A percentile compares a stretch with the other conserved stretches of the same genome.
These are phyloP conservation scores for Cucurbita pepo DNA, from an alignment of 306 rosid species.

Conservation along the genomic window DNA sequence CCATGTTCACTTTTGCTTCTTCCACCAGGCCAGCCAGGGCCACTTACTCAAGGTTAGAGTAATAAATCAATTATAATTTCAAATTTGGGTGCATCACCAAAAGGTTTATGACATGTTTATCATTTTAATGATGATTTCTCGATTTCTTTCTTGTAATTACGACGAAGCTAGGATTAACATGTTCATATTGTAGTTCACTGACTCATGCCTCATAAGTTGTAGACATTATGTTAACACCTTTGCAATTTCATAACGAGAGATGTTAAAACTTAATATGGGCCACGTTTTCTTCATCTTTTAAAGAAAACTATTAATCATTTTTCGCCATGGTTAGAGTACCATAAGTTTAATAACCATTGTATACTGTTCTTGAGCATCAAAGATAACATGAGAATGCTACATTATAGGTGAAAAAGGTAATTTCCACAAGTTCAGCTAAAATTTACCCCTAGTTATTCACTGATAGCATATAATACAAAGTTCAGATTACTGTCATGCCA, in stretches of 20 bases:
- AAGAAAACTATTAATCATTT: too few relatives aligned
- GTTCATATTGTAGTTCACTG: slow-evolving; percentile 74
- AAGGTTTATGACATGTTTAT: not conserved
- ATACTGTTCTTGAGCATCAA: not conserved
- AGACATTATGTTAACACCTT: slow-evolving; percentile 83
- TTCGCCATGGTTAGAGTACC: too few relatives aligned
- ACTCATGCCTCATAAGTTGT: slow-evolving; percentile 90
- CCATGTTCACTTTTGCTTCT: slow-evolving; percentile 49
- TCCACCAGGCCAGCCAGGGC: slow-evolving; percentile 73
- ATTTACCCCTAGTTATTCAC: not conserved
- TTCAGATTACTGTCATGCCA: not conserved
- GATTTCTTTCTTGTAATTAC: slow-evolving; percentile 13
- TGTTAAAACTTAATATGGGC: too few relatives aligned
- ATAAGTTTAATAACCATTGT: too few relatives aligned
- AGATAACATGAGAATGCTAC: not conserved
- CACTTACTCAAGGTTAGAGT: slow-evolving; percentile 67
- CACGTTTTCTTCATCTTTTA: too few relatives aligned
- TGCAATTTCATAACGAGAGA: slow-evolving; percentile 12
- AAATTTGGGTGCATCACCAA: not conserved
- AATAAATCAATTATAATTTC: not conserved
- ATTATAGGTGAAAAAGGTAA: not conserved
- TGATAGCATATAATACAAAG: not conserved
- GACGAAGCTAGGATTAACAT: slow-evolving; percentile 61
- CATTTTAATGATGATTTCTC: not conserved
- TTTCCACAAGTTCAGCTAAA: not conserved